Evolutionary conservation across 2,329 filamentous ascomycete species (phyloP).

Genomic region (Ilyonectria sp.): DNA sequence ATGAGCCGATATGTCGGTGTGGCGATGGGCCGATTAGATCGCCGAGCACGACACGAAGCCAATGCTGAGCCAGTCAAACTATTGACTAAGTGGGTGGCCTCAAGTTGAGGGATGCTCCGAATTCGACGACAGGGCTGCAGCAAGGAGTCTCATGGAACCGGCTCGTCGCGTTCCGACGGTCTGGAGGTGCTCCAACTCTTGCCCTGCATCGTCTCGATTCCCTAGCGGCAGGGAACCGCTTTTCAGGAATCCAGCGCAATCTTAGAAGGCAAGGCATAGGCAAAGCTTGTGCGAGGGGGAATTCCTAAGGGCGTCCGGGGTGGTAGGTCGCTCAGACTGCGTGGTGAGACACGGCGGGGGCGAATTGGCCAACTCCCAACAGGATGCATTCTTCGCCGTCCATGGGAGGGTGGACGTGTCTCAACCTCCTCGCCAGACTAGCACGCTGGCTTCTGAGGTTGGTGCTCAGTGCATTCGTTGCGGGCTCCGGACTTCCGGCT

Average conservation of each 20-base stretch:
- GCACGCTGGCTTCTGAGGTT: slow-evolving; percentile 15
- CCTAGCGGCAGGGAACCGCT: neutral
- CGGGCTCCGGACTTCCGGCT: slow-evolving; percentile 9
- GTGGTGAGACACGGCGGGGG: slow-evolving; percentile 46
- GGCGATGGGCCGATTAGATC: slow-evolving; percentile 4
- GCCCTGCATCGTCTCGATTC: slow-evolving; percentile 4
- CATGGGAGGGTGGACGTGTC: slow-evolving; percentile 41
- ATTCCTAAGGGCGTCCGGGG: slow-evolving; percentile 27
- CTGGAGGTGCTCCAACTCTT: neutral
- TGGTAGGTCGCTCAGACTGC: slow-evolving; percentile 17
- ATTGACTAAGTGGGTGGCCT: neutral
- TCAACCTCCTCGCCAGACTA: slow-evolving; percentile 36
- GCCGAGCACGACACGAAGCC: neutral
- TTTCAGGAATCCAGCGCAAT: slow-evolving; percentile 45
- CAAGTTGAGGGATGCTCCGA: neutral
- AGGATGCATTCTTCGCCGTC: slow-evolving; percentile 41
- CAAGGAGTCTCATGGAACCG: neutral
- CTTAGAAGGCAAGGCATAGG: slow-evolving; percentile 24
- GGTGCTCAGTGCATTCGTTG: slow-evolving; percentile 40
- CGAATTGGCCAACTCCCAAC: slow-evolving; percentile 28
- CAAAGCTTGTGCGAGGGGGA: slow-evolving; percentile 25
- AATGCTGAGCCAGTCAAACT: neutral
- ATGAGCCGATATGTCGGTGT: neutral
- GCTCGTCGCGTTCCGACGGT: slow-evolving; percentile 1
- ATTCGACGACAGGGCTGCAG: neutral